A percentile compares a stretch with the other conserved stretches of the same genome.
Evolutionary conservation across 2,329 filamentous ascomycete genomes (phyloP).

Genomic region (Cercospora citrullina): DNA sequence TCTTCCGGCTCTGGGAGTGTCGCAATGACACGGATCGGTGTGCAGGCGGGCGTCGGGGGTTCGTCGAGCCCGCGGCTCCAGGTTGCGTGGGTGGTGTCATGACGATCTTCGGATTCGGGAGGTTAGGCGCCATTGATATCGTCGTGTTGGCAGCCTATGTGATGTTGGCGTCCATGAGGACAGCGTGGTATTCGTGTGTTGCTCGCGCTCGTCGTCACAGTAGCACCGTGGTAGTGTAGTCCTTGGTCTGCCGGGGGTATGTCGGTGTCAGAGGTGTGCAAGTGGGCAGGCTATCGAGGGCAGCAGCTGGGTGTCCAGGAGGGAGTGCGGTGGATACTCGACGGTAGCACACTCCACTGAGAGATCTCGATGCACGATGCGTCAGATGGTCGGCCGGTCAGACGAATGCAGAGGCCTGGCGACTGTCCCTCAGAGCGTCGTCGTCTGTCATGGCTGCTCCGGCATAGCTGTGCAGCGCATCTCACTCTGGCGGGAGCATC

Average conservation of each 20-base stretch:
- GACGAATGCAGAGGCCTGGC: background rate
- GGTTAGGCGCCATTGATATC: conserved; percentile 13
- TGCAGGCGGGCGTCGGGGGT: conserved; percentile 45
- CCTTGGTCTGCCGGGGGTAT: background rate
- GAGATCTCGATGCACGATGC: conserved; percentile 3
- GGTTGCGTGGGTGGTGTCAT: conserved; percentile 26
- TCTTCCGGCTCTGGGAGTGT: conserved; percentile 33
- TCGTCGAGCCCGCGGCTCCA: conserved; percentile 7
- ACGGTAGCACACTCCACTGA: background rate
- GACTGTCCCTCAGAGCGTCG: background rate
- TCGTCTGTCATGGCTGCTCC: background rate
- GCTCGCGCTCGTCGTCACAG: background rate
- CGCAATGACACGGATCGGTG: conserved; percentile 50
- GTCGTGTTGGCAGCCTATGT: background rate
- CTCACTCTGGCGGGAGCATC: conserved; percentile 1
- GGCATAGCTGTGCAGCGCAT: background rate
- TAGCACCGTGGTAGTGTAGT: too few relatives aligned
- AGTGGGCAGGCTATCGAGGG: background rate
- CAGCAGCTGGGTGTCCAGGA: background rate
- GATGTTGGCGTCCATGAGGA: conserved; percentile 15
- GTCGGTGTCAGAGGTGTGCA: background rate
- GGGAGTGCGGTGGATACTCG: background rate
- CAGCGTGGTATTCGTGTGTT: conserved; percentile 26
- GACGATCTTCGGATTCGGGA: conserved; percentile 25
- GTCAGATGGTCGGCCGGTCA: background rate